Base-by-base conservation (phyloP, 2,329 filamentous ascomycete genomes). In the Fusarium pseudocircinatum region DNA sequence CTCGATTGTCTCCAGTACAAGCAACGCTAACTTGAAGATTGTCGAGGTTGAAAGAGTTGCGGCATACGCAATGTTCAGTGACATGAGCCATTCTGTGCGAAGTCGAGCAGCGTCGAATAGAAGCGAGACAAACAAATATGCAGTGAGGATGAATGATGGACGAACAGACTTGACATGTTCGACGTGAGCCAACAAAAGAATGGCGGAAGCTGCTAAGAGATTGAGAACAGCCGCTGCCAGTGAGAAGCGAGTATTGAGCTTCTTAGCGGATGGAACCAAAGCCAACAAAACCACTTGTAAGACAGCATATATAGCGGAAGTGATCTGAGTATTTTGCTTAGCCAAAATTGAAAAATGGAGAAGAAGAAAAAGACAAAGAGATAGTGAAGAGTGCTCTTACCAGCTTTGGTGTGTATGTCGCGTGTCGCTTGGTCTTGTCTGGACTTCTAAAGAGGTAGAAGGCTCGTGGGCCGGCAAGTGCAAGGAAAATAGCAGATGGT, bases 81-180 rank as follows among this genome's bases (percentile, higher is more conserved):
- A 76, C 10, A 81, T 60, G 10, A 82, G 72, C 80, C 79, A 81
- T 71, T 81, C 75, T 12, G 79, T 81, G 11, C 80, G 74, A 40
- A 81, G 59, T 2, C 79, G 77, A 4, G 79, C 77, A 4, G 78
- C 79, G 49, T 82, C 80, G n/a, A 81, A 82, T 20, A 80, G 56
- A 4, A 80, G 63, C 0, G 80, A 79, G 1, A 77, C 63, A n/a
- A 80, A 74, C 1, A 82, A 67, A 49, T 81, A 81, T 1, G 70
- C 64, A 1, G 78, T 77, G 5, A 82, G 73, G 2, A 81, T 69
- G 34, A 80, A 79, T 1, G 80, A 81, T 0, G 80, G 80, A 0
- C 80, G 73, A 18, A 82, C 74, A 2, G 80, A 80, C 49, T 81
- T 81, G 40, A 81, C 73, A 24, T 82, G 80, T 15, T 82, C 80